Percentiles rank a stretch among this genome's conserved stretches.
Evolutionary conservation across 2,329 filamentous ascomycete genomes (phyloP).

Genomic region (Pseudopyrenochaeta lycopersici): DNA sequence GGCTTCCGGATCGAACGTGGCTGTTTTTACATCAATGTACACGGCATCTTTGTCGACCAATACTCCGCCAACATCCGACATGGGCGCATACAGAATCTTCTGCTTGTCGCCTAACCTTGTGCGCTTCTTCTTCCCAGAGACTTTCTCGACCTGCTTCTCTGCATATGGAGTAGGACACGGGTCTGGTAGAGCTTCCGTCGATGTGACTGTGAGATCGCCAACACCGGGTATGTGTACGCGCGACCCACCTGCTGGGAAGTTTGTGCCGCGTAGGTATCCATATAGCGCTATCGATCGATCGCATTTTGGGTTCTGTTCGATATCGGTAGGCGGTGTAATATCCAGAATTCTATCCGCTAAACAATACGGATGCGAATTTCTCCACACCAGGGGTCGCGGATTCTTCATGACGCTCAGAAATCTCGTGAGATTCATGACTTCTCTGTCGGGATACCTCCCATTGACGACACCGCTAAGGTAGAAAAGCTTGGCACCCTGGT

Average conservation of each 20-base stretch:
- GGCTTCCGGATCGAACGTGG: slow-evolving; percentile 74
- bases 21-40: slow-evolving; percentile 79
- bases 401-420: slow-evolving; percentile 99
- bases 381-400: slow-evolving; percentile 92
- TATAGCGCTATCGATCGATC: slow-evolving; percentile 91
- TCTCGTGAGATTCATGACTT: slow-evolving; percentile 92
- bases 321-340: slow-evolving; percentile 89
- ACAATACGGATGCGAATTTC: slow-evolving; percentile 94
- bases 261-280: slow-evolving; percentile 92
- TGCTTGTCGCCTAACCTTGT: slow-evolving; percentile 93
- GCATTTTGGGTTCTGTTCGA: slow-evolving; percentile 88
- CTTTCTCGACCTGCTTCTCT: slow-evolving; percentile 86
- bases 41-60: slow-evolving; percentile 97
- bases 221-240: slow-evolving; percentile 91
- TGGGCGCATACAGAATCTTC: slow-evolving; percentile 93
- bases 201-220: slow-evolving; percentile 84
- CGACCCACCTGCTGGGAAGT: slow-evolving; percentile 86
- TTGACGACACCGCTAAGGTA: slow-evolving; percentile 97
- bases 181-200: slow-evolving; percentile 88
- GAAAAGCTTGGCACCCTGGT: slow-evolving; percentile 96
- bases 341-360: slow-evolving; percentile 95
- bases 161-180: slow-evolving; percentile 94
- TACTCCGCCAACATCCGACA: slow-evolving; percentile 96
- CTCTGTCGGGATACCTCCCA: slow-evolving; percentile 93
- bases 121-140: slow-evolving; percentile 80